These are phyloP conservation scores for Fusarium ramigenum DNA, from an alignment of 2,329 filamentous ascomycete species.

Conservation along the genomic window DNA sequence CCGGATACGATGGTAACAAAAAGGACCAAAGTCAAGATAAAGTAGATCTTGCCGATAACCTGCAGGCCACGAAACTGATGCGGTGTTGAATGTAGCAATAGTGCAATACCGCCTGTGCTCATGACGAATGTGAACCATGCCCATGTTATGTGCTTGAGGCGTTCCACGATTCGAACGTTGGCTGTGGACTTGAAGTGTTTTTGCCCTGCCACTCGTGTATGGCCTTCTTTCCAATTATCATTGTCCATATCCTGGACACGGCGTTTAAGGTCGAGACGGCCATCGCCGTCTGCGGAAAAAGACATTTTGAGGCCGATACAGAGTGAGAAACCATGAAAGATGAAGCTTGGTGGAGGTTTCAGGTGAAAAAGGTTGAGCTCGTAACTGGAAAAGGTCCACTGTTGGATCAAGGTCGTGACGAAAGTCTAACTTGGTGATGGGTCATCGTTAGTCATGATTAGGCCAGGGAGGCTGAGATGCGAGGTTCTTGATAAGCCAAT, in stretches of 20 bases:
- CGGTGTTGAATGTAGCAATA: slow-evolving; percentile 47
- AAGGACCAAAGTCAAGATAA: slow-evolving; percentile 60
- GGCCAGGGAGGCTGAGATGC: neutral
- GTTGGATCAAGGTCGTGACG: slow-evolving; percentile 1
- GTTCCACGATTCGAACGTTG: slow-evolving; percentile 31
- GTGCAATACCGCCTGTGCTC: slow-evolving; percentile 48
- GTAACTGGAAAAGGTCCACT: slow-evolving; percentile 1
- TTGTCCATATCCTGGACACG: slow-evolving; percentile 35
- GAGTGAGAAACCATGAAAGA: neutral
- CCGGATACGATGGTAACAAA: slow-evolving; percentile 60
- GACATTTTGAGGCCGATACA: neutral
- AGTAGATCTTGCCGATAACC: slow-evolving; percentile 58
- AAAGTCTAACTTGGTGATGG: neutral
- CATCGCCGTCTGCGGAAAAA: neutral
- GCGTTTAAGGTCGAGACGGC: slow-evolving; percentile 21
- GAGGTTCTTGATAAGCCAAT: slow-evolving; percentile 1
- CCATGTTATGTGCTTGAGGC: slow-evolving; percentile 44
- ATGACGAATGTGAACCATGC: slow-evolving; percentile 48
- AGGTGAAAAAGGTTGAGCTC: neutral
- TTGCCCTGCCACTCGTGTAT: slow-evolving; percentile 39
- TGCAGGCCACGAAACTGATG: slow-evolving; percentile 58
- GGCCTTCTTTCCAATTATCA: slow-evolving; percentile 43
- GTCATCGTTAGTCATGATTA: neutral
- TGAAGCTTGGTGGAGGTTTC: neutral
- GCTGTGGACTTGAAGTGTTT: slow-evolving; percentile 25